Evolutionary conservation across 306 rosid genomes (phyloP).

Genomic region (Ammopiptanthus mongolicus): DNA sequence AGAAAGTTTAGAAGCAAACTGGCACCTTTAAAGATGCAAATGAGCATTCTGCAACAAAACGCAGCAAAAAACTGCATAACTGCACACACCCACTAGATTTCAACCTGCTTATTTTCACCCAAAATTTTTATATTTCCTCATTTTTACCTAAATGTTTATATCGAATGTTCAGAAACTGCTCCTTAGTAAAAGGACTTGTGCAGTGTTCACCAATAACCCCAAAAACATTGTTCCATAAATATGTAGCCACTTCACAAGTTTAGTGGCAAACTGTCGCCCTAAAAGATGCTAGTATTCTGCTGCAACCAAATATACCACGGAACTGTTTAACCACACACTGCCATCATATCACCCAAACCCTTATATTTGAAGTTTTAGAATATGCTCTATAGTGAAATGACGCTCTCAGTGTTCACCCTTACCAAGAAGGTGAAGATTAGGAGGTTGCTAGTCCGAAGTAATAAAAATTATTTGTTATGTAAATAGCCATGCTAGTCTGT

Average conservation of each 20-base stretch:
- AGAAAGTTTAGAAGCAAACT: not conserved
- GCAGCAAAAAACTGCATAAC: not conserved
- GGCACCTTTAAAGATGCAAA: not conserved
- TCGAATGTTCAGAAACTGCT: not conserved
- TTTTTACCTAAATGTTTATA: not conserved
- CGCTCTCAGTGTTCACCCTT: not conserved
- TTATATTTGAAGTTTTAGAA: not conserved
- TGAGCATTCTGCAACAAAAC: not conserved
- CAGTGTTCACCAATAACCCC: not conserved
- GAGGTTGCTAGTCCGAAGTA: not conserved
- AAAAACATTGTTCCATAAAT: not conserved
- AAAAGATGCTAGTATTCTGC: not conserved
- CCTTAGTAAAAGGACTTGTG: not conserved
- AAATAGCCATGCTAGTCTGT: not conserved
- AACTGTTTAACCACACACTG: not conserved
- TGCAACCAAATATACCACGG: not conserved
- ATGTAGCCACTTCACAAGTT: not conserved
- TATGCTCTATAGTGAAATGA: not conserved
- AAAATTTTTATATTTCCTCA: too few relatives aligned
- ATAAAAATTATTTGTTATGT: not conserved
- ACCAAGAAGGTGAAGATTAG: not conserved
- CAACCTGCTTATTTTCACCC: too few relatives aligned
- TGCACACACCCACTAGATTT: not conserved
- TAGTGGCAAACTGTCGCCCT: not conserved
- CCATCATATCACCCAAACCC: not conserved